Conservation (phyloP, 805 yeast genomes). For the Dipodascopsis uninucleata region DNA sequence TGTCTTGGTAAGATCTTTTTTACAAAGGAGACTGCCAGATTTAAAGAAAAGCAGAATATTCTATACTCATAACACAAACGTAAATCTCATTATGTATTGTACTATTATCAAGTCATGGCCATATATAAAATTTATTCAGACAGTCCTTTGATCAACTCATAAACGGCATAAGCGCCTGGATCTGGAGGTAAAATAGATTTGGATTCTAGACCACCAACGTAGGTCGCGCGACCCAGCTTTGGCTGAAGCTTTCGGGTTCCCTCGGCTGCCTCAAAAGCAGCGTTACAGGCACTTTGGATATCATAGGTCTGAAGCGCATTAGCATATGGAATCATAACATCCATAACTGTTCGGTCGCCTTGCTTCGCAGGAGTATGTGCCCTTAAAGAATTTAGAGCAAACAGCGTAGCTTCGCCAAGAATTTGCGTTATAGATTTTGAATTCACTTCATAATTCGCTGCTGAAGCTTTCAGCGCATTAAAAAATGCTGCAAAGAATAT, state of each 20-base stretch:
- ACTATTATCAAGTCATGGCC: not conserved
- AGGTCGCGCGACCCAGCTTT: slow-evolving; percentile 91
- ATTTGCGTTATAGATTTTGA: not conserved
- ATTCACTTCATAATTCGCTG: not conserved
- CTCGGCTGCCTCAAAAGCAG: slow-evolving; percentile 73
- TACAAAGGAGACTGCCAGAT: too few species aligned
- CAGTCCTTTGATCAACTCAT: slow-evolving; percentile 51
- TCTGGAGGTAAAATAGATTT: slow-evolving; percentile 57
- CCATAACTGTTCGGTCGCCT: slow-evolving; percentile 86
- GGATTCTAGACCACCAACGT: slow-evolving; percentile 47
- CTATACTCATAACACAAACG: too few species aligned
- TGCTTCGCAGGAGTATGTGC: slow-evolving; percentile 82
- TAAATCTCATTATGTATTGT: too few species aligned
- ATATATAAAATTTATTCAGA: not conserved
- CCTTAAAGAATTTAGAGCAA: slow-evolving; percentile 69
- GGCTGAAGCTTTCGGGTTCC: slow-evolving; percentile 71
- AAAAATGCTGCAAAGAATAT: slow-evolving; percentile 77
- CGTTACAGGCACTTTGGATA: slow-evolving; percentile 56
- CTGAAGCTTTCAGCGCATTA: slow-evolving; percentile 10
- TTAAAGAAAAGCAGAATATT: too few species aligned
- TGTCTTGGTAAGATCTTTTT: too few species aligned
- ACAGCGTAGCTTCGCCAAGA: slow-evolving; percentile 30
- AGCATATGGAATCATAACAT: slow-evolving; percentile 83
- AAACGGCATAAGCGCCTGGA: slow-evolving; percentile 90
- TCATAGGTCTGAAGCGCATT: slow-evolving; percentile 53